A percentile compares a stretch with the other conserved stretches of the same genome.
These are phyloP conservation scores for Galerina marginata DNA, from an alignment of 768 basidiomycete genomes.

Conservation along the genomic window DNA sequence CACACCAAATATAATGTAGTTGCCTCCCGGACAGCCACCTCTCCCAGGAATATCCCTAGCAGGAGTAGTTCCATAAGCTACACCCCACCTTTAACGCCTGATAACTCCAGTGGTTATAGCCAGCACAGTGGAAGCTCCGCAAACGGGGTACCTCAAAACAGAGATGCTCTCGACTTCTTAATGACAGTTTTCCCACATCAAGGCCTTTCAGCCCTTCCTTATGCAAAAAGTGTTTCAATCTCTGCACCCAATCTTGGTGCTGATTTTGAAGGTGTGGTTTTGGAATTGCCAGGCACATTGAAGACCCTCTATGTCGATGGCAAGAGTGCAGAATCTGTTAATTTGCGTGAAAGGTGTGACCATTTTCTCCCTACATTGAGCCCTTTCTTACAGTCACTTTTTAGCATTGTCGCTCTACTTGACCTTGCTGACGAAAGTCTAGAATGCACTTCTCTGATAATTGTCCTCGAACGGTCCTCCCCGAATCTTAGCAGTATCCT, in stretches of 20 bases:
- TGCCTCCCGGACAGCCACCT: constrained; percentile 26
- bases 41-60: constrained; percentile 50
- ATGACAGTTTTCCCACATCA: constrained; percentile 79
- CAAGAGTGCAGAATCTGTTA: constrained; percentile 80
- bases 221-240: constrained; percentile 77
- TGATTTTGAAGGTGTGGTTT: constrained; percentile 78
- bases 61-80: constrained; percentile 50
- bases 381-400: constrained; percentile 11
- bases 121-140: constrained; percentile 40
- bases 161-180: constrained; percentile 78
- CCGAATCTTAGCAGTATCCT: constrained; percentile 74
- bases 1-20: constrained; percentile 10
- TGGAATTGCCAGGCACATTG: constrained; percentile 70
- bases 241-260: constrained; percentile 70
- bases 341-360: constrained; percentile 78
- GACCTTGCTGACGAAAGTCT: constrained; percentile 89
- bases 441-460: constrained; percentile 77
- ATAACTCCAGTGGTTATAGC: constrained; percentile 57
- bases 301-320: constrained; percentile 88
- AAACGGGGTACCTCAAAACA: constrained; percentile 50
- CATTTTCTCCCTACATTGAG: not conserved
- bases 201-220: constrained; percentile 69
- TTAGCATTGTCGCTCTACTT: constrained; percentile 82
- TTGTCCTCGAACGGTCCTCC: constrained; percentile 77
- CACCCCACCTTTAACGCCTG: constrained; percentile 84